Percentiles rank a stretch among this genome's conserved stretches.
These are phyloP conservation scores for Termitomyces sp. DNA, from an alignment of 768 basidiomycete species.

Conservation along the genomic window DNA sequence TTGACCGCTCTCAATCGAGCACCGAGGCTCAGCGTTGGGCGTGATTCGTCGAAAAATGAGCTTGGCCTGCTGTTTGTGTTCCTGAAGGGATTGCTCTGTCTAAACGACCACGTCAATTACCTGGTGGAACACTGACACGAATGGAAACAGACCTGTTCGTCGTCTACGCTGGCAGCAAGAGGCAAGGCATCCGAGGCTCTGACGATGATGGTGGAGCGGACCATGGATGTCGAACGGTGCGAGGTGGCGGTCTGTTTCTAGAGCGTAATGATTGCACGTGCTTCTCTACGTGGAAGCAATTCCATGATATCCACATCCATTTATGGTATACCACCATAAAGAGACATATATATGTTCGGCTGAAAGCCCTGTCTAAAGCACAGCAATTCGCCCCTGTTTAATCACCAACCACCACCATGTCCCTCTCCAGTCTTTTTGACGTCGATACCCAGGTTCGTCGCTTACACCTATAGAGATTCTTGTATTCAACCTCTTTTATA, in stretches of 20 bases:
- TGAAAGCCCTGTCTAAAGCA: constrained; percentile 5
- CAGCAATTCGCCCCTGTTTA: constrained; percentile 9
- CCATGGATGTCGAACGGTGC: constrained; percentile 46
- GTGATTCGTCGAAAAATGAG: constrained; percentile 93
- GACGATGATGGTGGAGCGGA: constrained; percentile 83
- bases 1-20: constrained; percentile 93
- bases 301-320: constrained; percentile 6
- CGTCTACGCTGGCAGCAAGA: constrained; percentile 93
- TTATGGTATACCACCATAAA: constrained; percentile 17
- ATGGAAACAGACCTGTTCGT: constrained; percentile 72
- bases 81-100: constrained; percentile 92
- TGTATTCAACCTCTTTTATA: constrained; percentile 7
- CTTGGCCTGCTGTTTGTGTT: constrained; percentile 98
- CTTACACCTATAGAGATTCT: not conserved
- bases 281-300: constrained; percentile 13
- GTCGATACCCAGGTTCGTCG: constrained; percentile 63
- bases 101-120: constrained; percentile 29
- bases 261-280: constrained; percentile 15
- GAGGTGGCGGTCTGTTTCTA: not conserved
- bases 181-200: constrained; percentile 86
- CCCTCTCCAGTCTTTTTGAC: constrained; percentile 47
- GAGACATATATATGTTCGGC: constrained; percentile 16
- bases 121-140: not conserved
- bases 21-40: constrained; percentile 90
- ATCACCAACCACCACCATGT: constrained; percentile 29